Base-by-base conservation (phyloP, 495 filamentous ascomycete species). In the Aspergillus biplanus region DNA sequence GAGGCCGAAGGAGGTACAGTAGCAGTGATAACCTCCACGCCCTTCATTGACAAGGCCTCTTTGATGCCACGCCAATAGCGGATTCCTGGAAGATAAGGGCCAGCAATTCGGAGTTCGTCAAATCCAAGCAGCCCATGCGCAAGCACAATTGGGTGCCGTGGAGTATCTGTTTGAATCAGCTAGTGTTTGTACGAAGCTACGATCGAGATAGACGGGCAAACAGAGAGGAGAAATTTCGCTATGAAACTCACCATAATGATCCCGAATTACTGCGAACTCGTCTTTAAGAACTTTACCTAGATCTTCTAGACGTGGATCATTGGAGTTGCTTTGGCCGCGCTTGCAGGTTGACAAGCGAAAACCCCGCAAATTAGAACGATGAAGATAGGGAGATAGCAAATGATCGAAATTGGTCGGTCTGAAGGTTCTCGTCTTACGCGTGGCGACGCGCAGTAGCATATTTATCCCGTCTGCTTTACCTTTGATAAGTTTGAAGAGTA, bases 101-200 rank as follows among this genome's bases (percentile, higher is more conserved):
- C 90, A 8, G 86, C 89, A 6, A 96, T 75, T 34, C 81, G 87
- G 53, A 97, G 78, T 72, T 97, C 89, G 61, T 92, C 88, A 74
- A 99, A 99, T 39, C 94, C 94, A 42, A 99, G 78, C 34, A 99
- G 82, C 46, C 94, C 94, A 78, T 99, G 94, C 7, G 93, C 92
- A 7, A 96, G 87, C 46, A 95, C 87, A 39, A 96, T 84, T 11
- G 90, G 90, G 67, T 93, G 68, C 71, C 88, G 87, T 13, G 89
- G 87, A 3, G 83, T 79, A 66, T 78, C 85, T 89, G 50, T 15
- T 32, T 54, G 7, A 12, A 37, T 59, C 52, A 59, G 32, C 15
- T 31, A 1, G 16, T 8, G 49, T 35, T 27, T 32, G 7, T n/a
- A 21, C 32, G 53, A 7, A n/a, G 4, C 31, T n/a, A 8, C 21